A percentile compares a stretch with the other conserved stretches of the same genome.
Conservation (phyloP, 148 eudicot species). For the Vaccinium myrtillus region DNA sequence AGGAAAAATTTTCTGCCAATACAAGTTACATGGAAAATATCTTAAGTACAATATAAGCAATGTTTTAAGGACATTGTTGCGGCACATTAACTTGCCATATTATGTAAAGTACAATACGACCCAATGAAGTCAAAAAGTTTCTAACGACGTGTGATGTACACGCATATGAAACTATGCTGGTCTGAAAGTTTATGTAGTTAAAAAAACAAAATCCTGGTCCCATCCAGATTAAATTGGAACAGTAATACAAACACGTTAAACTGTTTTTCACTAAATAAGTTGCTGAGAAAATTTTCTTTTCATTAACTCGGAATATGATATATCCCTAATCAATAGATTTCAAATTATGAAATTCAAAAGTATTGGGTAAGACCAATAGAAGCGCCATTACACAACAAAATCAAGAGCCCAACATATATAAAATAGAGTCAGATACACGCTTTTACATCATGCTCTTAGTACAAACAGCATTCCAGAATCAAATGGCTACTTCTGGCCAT, state of each 20-base stretch:
- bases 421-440: not conserved
- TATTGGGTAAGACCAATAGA: not conserved
- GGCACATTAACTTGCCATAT: not conserved
- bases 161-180: no score
- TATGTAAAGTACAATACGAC: not conserved
- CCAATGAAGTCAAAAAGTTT: not conserved
- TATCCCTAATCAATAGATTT: not conserved
- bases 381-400: not conserved
- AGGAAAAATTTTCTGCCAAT: not conserved
- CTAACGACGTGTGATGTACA: not conserved
- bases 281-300: no score
- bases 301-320: no score
- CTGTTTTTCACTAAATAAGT: no score
- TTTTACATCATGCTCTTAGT: not conserved
- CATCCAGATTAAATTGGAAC: not conserved
- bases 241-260: not conserved
- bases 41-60: not conserved
- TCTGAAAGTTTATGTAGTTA: no score
- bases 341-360: not conserved
- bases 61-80: not conserved
- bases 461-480: not conserved
- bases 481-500: not conserved
- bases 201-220: no score
- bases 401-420: not conserved
- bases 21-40: not conserved